Base-by-base conservation (phyloP, 176 grass and related monocot species). In the Carex cristatella region DNA sequence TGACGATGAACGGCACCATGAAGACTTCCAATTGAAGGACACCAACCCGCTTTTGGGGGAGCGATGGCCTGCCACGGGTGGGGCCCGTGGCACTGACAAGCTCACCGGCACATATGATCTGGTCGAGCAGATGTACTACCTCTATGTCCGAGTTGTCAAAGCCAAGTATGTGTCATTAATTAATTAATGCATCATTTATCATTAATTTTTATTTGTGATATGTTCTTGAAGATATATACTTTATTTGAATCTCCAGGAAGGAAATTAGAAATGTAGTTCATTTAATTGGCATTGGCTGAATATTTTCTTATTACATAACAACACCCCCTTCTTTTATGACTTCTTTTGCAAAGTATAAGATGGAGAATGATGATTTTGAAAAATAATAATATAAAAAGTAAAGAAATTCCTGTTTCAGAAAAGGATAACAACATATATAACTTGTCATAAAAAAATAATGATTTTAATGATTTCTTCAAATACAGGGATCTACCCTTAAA, bases 51-150 rank as follows among this genome's bases (percentile, higher is more conserved):
- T 98, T 10, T 88, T 98, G 0, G 95, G 95, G 2, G 95, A 98
- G 81, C 81, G 90, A 86, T 94, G 95, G 95, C 95, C 91, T 9
- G 87, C 83, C 8, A 62, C 93, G 69, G 87, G 86, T 3, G 87
- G 91, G 2, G 87, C 87, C 86, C 89, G 89, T 2, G 89, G 89
- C 80, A 85, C 81, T 16, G 95, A 98, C 88, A 98, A 98, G 89
- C 88, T 92, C 57, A 91, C 92, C 15, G 94, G 95, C 89, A 98
- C 95, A 1, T 98, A 94, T 74, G 95, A 98, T 86, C 88, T 98
- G 12, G 95, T 98, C 33, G 92, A 98, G 86, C 95, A 98, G 89
- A 94, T 91, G 91, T 94, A 90, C 91, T 98, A 91, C 89, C 91
- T 98, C 14, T 98, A 98, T 80, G 92, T 98, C 61, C 89, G 92